Percentiles rank a stretch among this genome's conserved stretches.
Evolutionary conservation across 371 early-diverging fungal species (phyloP).

Genomic region (Lichtheimia hyalospora): DNA sequence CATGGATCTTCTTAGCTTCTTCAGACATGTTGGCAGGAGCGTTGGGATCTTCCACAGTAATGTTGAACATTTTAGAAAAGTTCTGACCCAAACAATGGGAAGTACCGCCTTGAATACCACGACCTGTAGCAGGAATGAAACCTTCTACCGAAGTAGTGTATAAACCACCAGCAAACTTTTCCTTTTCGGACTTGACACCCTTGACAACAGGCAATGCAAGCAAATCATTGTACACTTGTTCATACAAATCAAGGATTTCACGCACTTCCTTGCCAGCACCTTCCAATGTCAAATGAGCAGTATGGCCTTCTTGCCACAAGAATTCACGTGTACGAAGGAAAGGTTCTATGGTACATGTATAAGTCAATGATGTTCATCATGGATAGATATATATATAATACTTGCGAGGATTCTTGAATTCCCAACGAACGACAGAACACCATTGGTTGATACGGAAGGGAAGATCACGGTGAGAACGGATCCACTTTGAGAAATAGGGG

Average conservation of each 20-base stretch:
- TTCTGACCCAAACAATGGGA: slow-evolving; percentile 99
- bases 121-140: slow-evolving; percentile 97
- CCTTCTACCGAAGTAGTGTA: slow-evolving; percentile 99
- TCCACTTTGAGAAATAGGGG: slow-evolving; percentile 99
- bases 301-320: slow-evolving; percentile 99
- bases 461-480: slow-evolving; percentile 98
- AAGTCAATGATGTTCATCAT: background rate
- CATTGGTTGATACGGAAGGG: slow-evolving; percentile 99
- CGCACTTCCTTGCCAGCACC: slow-evolving; percentile 94
- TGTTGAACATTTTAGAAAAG: slow-evolving; percentile 98
- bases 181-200: slow-evolving; percentile 99
- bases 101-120: slow-evolving; percentile 99
- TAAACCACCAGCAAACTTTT: slow-evolving; percentile 99
- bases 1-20: slow-evolving; percentile 63
- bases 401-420: slow-evolving; percentile 98
- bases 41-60: slow-evolving; percentile 47
- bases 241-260: slow-evolving; percentile 95
- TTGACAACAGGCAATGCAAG: slow-evolving; percentile 99
- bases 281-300: slow-evolving; percentile 92
- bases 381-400: background rate
- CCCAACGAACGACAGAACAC: slow-evolving; percentile 99
- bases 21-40: slow-evolving; percentile 39
- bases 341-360: slow-evolving; percentile 65
- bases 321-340: slow-evolving; percentile 99
- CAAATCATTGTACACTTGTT: slow-evolving; percentile 95